Conservation (phyloP, 2,329 filamentous ascomycete genomes). For the Colletotrichum lentis region DNA sequence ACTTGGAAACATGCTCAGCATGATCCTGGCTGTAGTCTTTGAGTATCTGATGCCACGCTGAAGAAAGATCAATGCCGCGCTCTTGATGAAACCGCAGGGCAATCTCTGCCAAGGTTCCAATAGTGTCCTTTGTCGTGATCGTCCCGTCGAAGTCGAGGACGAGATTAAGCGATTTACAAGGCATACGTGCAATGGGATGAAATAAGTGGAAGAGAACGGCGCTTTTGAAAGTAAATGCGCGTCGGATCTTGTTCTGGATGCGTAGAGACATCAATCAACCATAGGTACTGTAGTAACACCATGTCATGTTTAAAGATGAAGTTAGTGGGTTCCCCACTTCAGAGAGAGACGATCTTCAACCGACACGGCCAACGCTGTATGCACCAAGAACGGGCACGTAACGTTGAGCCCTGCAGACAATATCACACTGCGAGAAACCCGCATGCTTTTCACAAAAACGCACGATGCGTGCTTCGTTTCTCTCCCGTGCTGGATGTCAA, state of each 20-base stretch:
- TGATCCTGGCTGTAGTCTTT: conserved; percentile 56
- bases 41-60: conserved; percentile 57
- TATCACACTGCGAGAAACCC: no score
- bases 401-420: neutral
- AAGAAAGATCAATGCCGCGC: conserved; percentile 46
- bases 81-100: conserved; percentile 49
- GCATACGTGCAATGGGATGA: conserved; percentile 32
- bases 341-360: neutral
- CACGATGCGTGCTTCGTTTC: neutral
- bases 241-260: neutral
- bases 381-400: neutral
- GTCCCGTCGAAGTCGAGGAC: conserved; percentile 69
- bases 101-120: conserved; percentile 55
- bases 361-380: neutral
- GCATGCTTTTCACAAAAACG: neutral
- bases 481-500: neutral
- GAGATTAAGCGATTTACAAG: conserved; percentile 49
- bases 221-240: neutral
- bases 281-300: neutral
- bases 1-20: conserved; percentile 48
- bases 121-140: conserved; percentile 64
- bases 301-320: neutral
- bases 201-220: neutral
- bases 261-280: neutral
- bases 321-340: conserved; percentile 22